Base-by-base conservation (phyloP, 371 early-diverging fungal species). In the Mycotypha africana region DNA sequence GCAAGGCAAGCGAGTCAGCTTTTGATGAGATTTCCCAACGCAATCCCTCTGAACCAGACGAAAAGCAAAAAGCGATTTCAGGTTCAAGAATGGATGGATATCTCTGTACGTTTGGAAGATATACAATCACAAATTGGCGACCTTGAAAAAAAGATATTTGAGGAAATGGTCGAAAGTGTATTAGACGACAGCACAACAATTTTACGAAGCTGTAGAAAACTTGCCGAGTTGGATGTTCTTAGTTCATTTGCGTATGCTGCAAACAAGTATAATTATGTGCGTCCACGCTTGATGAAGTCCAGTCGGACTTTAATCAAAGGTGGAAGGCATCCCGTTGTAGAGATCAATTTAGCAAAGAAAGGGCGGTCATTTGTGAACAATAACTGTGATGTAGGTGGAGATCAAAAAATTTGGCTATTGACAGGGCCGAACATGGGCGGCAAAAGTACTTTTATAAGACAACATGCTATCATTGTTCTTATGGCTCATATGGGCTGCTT, bases 341-440 rank as follows among this genome's bases (percentile, higher is more conserved):
- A 96, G 54, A 40, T 70, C 17, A 72, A 79, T 41, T 74, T 92
- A 17, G 68, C 76, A 19, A 50, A 52, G 8, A 73, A 72, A 28
- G 82, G 79, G 3, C 65, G 75, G 9, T 58, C 79, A 25, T 95
- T 87, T 63, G 68, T 85, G 12, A 62, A 65, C n/a, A 96, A 95
- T 42, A 85, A 89, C 53, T 83, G 85, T 37, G 9, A 54, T 10
- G 62, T 95, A 8, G 75, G 69, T 8, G 51, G 57, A 4, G 54
- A 77, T 4, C 56, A 76, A 15, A 62, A 79, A 7, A 39, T 82
- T n/a, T 88, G 83, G 79, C 60, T 88, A 15, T 31, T 94, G 47
- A 94, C 93, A 26, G 95, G 84, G 0, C 95, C 96, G 0, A 95
- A 95, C 51, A 95, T 95, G 96, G 96, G 94, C 11, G 96, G 96